These are phyloP conservation scores for Fusarium scirpi DNA, from an alignment of 2,329 filamentous ascomycete species.

Conservation along the genomic window DNA sequence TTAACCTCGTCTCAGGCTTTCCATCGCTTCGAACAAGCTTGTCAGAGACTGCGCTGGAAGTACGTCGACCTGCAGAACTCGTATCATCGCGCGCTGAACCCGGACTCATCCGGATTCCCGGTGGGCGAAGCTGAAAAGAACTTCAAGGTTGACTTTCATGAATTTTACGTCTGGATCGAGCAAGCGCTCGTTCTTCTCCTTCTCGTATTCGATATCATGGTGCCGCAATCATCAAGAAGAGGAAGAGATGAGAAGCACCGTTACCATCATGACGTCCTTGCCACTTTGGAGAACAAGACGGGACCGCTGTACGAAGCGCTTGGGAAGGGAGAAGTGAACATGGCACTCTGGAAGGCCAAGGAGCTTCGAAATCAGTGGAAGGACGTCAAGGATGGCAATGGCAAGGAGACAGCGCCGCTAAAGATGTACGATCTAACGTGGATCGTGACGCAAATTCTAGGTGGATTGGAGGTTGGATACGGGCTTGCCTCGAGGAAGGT, in stretches of 20 bases:
- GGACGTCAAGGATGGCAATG: conserved; percentile 64
- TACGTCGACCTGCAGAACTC: conserved; percentile 68
- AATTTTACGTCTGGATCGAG: conserved; percentile 80
- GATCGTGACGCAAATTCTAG: conserved; percentile 69
- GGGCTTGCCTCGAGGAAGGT: conserved; percentile 62
- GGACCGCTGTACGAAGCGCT: conserved; percentile 69
- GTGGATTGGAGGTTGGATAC: conserved; percentile 70
- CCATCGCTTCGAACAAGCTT: conserved; percentile 69
- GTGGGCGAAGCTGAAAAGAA: conserved; percentile 69
- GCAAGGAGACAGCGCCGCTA: conserved; percentile 56
- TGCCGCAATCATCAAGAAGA: conserved; percentile 53
- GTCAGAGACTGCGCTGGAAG: conserved; percentile 72
- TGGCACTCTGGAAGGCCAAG: conserved; percentile 74
- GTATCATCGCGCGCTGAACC: conserved; percentile 64
- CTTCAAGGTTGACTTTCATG: conserved; percentile 83
- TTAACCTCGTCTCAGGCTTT: conserved; percentile 58
- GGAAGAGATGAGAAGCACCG: conserved; percentile 55
- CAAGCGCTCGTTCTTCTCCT: conserved; percentile 76
- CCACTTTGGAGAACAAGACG: conserved; percentile 66
- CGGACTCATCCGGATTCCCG: conserved; percentile 51
- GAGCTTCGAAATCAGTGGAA: conserved; percentile 81
- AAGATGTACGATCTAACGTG: conserved; percentile 71
- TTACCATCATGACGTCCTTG: conserved; percentile 78
- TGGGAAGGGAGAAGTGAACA: conserved; percentile 65
- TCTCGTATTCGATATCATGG: conserved; percentile 69